phyloP scores from a whole-genome alignment of 495 filamentous ascomycete species.

The Hypoxylon trugodes region DNA sequence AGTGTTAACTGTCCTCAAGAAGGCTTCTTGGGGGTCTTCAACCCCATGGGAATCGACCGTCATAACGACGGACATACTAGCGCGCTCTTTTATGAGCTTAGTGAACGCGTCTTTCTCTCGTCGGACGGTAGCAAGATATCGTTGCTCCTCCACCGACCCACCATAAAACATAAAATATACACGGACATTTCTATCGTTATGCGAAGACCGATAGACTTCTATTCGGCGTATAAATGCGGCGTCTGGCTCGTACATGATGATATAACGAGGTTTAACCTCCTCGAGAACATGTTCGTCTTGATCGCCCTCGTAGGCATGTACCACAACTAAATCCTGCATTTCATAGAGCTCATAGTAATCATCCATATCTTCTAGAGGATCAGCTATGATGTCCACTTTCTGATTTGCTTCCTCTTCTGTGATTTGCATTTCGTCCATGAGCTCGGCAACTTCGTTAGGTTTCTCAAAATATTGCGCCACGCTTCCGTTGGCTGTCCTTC shows the following conservation, averaged over 20 bases:
- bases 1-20: slow-evolving; percentile 95
- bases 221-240: slow-evolving; percentile 93
- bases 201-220: slow-evolving; percentile 94
- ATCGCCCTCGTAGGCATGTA: slow-evolving; percentile 91
- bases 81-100: slow-evolving; percentile 89
- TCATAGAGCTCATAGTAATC: slow-evolving; percentile 94
- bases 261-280: slow-evolving; percentile 89
- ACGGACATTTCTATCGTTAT: slow-evolving; percentile 84
- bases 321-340: slow-evolving; percentile 84
- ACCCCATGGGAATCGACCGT: slow-evolving; percentile 70
- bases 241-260: slow-evolving; percentile 99
- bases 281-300: slow-evolving; percentile 96
- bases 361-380: slow-evolving; percentile 87
- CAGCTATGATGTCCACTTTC: slow-evolving; percentile 76
- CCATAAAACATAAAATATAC: slow-evolving; percentile 98
- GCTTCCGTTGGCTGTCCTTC: slow-evolving; percentile 57
- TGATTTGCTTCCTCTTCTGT: slow-evolving; percentile 84
- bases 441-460: slow-evolving; percentile 58
- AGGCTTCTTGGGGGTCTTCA: slow-evolving; percentile 89
- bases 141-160: slow-evolving; percentile 93
- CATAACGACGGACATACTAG: slow-evolving; percentile 89
- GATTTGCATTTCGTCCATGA: slow-evolving; percentile 73
- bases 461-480: slow-evolving; percentile 61
- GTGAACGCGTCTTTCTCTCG: slow-evolving; percentile 96
- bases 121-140: slow-evolving; percentile 86